Evolutionary conservation across 805 yeast genomes (phyloP), one percentile per base, ranked within the genome.

Genomic region (Torulaspora quercuum): DNA sequence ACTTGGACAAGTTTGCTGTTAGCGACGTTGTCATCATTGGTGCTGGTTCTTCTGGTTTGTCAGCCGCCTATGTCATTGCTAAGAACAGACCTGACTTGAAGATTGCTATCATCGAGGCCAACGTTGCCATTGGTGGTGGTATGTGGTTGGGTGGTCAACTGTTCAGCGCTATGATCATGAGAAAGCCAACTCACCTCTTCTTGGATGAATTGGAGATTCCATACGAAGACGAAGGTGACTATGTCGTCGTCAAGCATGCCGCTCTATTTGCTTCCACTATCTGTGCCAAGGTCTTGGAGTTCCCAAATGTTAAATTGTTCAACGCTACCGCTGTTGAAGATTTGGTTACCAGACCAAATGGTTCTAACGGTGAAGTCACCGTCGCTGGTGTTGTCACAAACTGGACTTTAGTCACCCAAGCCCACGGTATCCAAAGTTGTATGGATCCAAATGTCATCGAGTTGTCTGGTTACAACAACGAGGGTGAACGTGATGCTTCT

Each of bases 381-480:
- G 74, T 80, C 42, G 85, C 85, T 15, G 90, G 90, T 59, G 89
- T 81, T 24, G 89, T 82, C 28, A 81, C 87, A 53, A 82, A 82
- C 71, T 82, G 89, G 89, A 82, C 89, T 27, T 68, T 82, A 51
- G 89, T 82, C 15, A 67, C 87, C 3, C 70, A 78, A 72, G 79
- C 80, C 60, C 89, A 82, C 54, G 83, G 78, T 56, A 75, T 76
- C 38, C 89, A 82, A 61, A 76, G 82, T 9, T 82, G 89, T 59
- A 82, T 82, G 88, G 89, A 81, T 57, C 88, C 89, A 33, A 80
- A 81, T 66, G 81, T 86, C 43, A 78, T 82, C 67, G 82, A 81
- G 53, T 68, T 69, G 30, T 57, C 69, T 17, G 63, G 63, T 25
- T 58, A 57, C 50, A 37, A 49, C 24, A 37, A 54, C 24, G 59